phyloP scores from a whole-genome alignment of 129 eudicot genomes.

The Tanacetum coccineum region DNA sequence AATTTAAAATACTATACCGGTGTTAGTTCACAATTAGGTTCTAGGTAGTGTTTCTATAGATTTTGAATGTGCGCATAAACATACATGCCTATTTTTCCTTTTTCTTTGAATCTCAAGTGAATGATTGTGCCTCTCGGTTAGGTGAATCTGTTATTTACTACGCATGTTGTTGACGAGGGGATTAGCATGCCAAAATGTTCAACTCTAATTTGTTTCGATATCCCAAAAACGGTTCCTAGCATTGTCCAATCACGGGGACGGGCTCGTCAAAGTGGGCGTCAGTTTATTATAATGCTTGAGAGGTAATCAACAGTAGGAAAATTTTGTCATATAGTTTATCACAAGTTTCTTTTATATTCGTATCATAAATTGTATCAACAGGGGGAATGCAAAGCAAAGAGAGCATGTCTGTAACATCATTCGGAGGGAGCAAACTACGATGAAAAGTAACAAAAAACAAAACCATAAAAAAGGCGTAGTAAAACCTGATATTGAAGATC shows the following conservation, averaged over 20 bases:
- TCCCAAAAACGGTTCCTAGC: conserved; percentile 59
- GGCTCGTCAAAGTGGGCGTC: conserved; percentile 54
- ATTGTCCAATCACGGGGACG: conserved; percentile 54
- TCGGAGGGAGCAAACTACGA: conserved; percentile 47
- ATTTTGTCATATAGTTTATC: neutral
- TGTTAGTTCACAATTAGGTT: neutral
- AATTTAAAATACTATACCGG: neutral
- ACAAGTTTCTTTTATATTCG: neutral
- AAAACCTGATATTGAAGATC: conserved; percentile 37
- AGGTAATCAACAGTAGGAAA: conserved; percentile 41
- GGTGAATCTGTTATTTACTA: conserved; percentile 68
- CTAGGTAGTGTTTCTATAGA: conserved; percentile 3
- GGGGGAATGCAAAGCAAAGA: conserved; percentile 60
- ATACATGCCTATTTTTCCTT: neutral
- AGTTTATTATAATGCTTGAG: conserved; percentile 56
- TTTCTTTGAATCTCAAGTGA: neutral
- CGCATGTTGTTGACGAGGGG: conserved; percentile 70
- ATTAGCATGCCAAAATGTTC: conserved; percentile 57
- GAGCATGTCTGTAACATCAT: conserved; percentile 47
- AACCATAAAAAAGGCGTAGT: conserved; percentile 28
- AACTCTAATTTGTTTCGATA: conserved; percentile 60
- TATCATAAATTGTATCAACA: conserved; percentile 27
- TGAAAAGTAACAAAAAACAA: conserved; percentile 35
- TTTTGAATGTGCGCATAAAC: neutral
- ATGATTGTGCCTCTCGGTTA: conserved; percentile 7